Base-by-base conservation (phyloP, 306 rosid genomes). In the Rosa multiflora region DNA sequence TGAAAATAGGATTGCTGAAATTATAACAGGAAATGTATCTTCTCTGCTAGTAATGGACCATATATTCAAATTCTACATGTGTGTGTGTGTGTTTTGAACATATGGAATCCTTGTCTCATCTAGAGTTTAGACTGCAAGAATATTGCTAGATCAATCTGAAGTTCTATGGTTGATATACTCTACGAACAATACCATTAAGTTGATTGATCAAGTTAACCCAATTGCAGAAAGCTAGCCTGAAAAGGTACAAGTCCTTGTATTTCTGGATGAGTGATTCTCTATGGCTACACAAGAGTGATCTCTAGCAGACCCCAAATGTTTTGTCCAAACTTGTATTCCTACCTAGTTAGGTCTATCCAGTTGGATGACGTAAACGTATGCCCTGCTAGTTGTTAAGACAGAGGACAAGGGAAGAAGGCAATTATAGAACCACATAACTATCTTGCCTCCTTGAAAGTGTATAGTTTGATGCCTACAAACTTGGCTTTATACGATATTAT, bases 381-480 rank as follows among this genome's bases (percentile, higher is more conserved):
- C 39, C 39, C 66, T 62, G 39, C 44, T 39, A 62, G 43, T 62
- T 67, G 52, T 32, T 37, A 59, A 40, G 52, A 59, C 18, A 46
- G 46, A 81, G 58, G 56, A 5, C 2, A 15, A 64, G 14, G 61
- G 72, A n/a, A 39, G 56, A 29, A 67, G 82, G 71, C 21, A 46
- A 58, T 14, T n/a, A 55, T 39, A 73, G 26, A 49, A 61, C 67
- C 53, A 51, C 80, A 76, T 39, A 69, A 76, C n/a, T 51, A 49
- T 26, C 58, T 61, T 81, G 84, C 81, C 48, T 71, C 73, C 84
- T 49, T 21, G 13, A 59, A 81, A 76, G 68, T 46, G 59, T 69
- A 26, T 12, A 21, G 76, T 81, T 70, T 61, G 67, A 35, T 39
- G 81, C 72, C 48, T 62, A 59, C 39, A 55, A 53, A 53, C 37